Evolutionary conservation across 805 yeast species (phyloP), one percentile per base, ranked within the genome.

Genomic region (Hanseniaspora thailandica): DNA sequence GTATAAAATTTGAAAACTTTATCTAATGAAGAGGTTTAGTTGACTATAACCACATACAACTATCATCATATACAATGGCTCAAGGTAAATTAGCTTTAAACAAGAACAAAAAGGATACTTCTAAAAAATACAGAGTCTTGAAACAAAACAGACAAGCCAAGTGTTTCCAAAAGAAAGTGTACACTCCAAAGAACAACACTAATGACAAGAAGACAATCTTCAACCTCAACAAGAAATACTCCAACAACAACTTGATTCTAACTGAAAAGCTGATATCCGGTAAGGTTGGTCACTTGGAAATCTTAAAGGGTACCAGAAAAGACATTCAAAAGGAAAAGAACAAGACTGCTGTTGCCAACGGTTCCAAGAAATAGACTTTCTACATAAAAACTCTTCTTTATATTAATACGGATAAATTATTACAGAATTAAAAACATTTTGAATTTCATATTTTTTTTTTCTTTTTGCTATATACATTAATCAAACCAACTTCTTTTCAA

Each of bases 261-360:
- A 90, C 97, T 3, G 98, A 90, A 69, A 87, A 80, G 69, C 73
- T 87, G 55, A 79, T 90, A 59, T 82, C 97, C 1, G 75, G 94
- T 54, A 77, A 90, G 65, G 97, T 90, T 7, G 98, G 98, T 25
- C 97, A 90, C 67, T 74, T 90, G 61, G 98, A 90, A 69, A 66
- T 90, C 38, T 71, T 90, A 58, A 88, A 86, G 67, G 98, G 98
- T 15, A 81, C 93, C 7, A 80, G 97, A 72, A 79, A 94, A 69
- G 79, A 84, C 61, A 55, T 86, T 17, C 96, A 86, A 64, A 84
- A 77, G 64, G 71, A 66, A 45, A 69, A 74, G 61, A 46, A 36
- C 47, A 40, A 22, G 17, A 34, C 12, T 2, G 34, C 17, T 31
- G 34, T 31, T 31, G 34, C 34, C 34, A 31, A 31, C 15, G 34